Evolutionary conservation across 371 early-diverging fungal species (phyloP).

Genomic region (Mucor plumbeus): DNA sequence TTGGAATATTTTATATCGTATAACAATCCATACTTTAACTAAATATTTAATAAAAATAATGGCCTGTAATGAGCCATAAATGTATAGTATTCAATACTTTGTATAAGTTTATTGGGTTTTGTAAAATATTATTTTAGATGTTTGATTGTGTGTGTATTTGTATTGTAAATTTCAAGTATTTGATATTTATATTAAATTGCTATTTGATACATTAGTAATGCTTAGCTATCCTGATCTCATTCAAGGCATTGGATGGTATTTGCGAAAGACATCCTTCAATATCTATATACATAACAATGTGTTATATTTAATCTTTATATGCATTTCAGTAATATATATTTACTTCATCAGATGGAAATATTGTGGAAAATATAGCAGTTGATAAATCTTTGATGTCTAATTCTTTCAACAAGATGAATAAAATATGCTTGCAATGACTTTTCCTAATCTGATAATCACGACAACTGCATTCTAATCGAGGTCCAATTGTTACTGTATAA

Average conservation of each 20-base stretch:
- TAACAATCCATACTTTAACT: no score
- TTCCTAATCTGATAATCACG: slow-evolving; percentile 14
- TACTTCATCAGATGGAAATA: slow-evolving; percentile 21
- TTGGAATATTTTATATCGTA: no score
- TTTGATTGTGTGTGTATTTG: no score
- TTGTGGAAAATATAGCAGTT: slow-evolving; percentile 9
- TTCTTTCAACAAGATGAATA: slow-evolving; percentile 20
- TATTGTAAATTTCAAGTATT: no score
- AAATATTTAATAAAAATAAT: no score
- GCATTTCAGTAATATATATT: background rate
- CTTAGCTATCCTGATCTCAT: no score
- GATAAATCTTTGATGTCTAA: slow-evolving; percentile 5
- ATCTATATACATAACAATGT: background rate
- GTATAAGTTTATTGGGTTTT: no score
- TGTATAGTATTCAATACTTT: no score
- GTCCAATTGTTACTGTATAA: slow-evolving; percentile 24
- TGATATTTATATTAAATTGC: no score
- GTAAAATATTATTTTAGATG: no score
- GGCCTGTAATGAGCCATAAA: no score
- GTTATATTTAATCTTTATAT: background rate
- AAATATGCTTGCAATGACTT: slow-evolving; percentile 29
- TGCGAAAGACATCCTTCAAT: slow-evolving; percentile 3
- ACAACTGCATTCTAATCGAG: slow-evolving; percentile 21
- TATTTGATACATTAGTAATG: no score
- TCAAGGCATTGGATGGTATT: slow-evolving; percentile 13